These are phyloP conservation scores for Hygrophoropsis aurantiaca DNA, from an alignment of 768 basidiomycete species.

Conservation along the genomic window DNA sequence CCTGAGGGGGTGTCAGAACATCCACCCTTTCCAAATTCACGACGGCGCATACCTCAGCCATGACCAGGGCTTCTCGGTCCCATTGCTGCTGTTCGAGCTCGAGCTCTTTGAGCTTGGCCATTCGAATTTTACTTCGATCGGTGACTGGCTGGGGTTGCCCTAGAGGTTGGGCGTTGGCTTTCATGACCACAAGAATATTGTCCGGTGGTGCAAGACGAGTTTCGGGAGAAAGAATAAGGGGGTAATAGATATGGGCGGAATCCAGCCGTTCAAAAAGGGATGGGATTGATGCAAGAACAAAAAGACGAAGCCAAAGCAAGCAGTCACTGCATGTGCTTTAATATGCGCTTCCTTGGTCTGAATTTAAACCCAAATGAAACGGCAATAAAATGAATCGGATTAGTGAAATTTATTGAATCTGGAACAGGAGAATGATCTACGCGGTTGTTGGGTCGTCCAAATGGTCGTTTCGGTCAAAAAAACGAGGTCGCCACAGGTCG, in stretches of 20 bases:
- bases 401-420: neutral
- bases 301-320: neutral
- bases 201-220: neutral
- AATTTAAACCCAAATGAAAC: too few relatives aligned
- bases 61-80: constrained; percentile 54
- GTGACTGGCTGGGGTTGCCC: constrained; percentile 18
- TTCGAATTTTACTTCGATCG: constrained; percentile 48
- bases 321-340: neutral
- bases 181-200: neutral
- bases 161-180: neutral
- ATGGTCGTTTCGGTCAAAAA: too few relatives aligned
- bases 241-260: constrained; percentile 1
- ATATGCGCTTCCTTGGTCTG: neutral
- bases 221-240: neutral
- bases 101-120: constrained; percentile 44
- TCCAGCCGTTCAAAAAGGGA: constrained; percentile 4
- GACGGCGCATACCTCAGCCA: constrained; percentile 47
- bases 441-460: neutral
- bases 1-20: constrained; percentile 17
- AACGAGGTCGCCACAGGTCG: neutral
- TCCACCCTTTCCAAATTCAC: neutral
- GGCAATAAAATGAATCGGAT: neutral
- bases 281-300: neutral
- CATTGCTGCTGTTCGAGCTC: constrained; percentile 54
- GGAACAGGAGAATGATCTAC: neutral